Percentiles rank a stretch among this genome's conserved stretches.
These are phyloP conservation scores for Quercus mongolica DNA, from an alignment of 306 rosid genomes.

Conservation along the genomic window DNA sequence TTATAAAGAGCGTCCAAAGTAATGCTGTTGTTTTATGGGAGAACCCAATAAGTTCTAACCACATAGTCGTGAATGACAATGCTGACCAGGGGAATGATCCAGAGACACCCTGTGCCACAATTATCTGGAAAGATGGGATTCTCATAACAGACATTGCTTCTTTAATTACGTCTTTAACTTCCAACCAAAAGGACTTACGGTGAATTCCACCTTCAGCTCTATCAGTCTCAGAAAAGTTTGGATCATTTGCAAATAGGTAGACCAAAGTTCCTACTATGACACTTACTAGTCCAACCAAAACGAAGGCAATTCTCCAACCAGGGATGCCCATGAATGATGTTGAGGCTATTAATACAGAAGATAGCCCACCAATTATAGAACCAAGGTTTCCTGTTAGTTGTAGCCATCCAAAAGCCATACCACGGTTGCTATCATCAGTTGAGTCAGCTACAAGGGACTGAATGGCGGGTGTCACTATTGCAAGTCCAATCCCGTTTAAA, in stretches of 20 bases:
- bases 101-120: slow-evolving; percentile 89
- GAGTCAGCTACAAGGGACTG: slow-evolving; percentile 82
- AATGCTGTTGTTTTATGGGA: slow-evolving; percentile 66
- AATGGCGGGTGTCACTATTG: slow-evolving; percentile 77
- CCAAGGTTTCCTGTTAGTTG: slow-evolving; percentile 63
- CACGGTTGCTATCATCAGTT: slow-evolving; percentile 70
- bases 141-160: slow-evolving; percentile 64
- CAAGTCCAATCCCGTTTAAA: slow-evolving; percentile 87
- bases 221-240: slow-evolving; percentile 37
- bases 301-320: slow-evolving; percentile 90
- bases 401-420: slow-evolving; percentile 81
- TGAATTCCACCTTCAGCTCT: slow-evolving; percentile 15
- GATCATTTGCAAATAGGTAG: slow-evolving; percentile 67
- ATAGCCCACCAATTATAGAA: slow-evolving; percentile 70
- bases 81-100: slow-evolving; percentile 91
- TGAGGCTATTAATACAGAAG: slow-evolving; percentile 63
- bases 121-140: slow-evolving; percentile 77
- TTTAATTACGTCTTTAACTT: slow-evolving; percentile 45
- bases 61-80: slow-evolving; percentile 69
- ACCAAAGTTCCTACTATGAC: slow-evolving; percentile 61
- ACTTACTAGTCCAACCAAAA: slow-evolving; percentile 68
- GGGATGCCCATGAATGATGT: slow-evolving; percentile 63
- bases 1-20: slow-evolving; percentile 55
- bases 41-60: slow-evolving; percentile 88
- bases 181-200: slow-evolving; percentile 31